These are phyloP conservation scores for Spencermartinsiella ligniputridi DNA, from an alignment of 1,139 yeast species.

Conservation along the genomic window DNA sequence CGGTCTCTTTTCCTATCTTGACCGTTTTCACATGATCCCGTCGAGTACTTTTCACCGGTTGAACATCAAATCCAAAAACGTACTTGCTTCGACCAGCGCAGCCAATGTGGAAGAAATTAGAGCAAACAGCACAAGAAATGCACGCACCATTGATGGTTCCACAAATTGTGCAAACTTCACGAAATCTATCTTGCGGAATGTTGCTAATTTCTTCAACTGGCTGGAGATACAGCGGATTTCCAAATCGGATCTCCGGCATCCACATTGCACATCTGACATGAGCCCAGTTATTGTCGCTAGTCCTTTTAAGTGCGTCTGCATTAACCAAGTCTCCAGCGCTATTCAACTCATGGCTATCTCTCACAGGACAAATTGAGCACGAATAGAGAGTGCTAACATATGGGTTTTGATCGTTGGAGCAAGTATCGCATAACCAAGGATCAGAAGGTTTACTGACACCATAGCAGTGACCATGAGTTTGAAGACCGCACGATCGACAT, in stretches of 20 bases:
- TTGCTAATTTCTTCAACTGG: conserved; percentile 38
- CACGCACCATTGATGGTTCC: conserved; percentile 40
- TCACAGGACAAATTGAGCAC: conserved; percentile 63
- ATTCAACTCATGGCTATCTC: conserved; percentile 49
- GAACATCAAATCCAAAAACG: conserved; percentile 32
- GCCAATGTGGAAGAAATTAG: conserved; percentile 49
- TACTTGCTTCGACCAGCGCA: conserved; percentile 49
- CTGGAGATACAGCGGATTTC: conserved; percentile 39
- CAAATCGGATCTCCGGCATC: conserved; percentile 41
- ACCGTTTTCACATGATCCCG: conserved; percentile 26
- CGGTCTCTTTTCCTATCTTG: conserved; percentile 38
- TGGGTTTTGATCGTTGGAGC: conserved; percentile 68
- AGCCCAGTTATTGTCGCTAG: conserved; percentile 70
- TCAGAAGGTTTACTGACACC: conserved; percentile 10
- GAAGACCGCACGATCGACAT: conserved; percentile 67
- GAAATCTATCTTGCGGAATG: conserved; percentile 26
- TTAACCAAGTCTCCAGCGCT: conserved; percentile 32
- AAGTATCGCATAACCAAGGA: conserved; percentile 77
- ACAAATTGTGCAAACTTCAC: conserved; percentile 41
- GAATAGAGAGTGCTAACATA: conserved; percentile 51
- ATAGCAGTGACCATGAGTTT: conserved; percentile 46
- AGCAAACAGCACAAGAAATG: conserved; percentile 42
- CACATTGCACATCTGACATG: conserved; percentile 74
- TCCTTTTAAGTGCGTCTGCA: conserved; percentile 71
- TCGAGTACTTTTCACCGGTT: conserved; percentile 17